These are phyloP conservation scores for Trichophyton rubrum DNA, from an alignment of 2,329 filamentous ascomycete species.

Conservation along the genomic window DNA sequence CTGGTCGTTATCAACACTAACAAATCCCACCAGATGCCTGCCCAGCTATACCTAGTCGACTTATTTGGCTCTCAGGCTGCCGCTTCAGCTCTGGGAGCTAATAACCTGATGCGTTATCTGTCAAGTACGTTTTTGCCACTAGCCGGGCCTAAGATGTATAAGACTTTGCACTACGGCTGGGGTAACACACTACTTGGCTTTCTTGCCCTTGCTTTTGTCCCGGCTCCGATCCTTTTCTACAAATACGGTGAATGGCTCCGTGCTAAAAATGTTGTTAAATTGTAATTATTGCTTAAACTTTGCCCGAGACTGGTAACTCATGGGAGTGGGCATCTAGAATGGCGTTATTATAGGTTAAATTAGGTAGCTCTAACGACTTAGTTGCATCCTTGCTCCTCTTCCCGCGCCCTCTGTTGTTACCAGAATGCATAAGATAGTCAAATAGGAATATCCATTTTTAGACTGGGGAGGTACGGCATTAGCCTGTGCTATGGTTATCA, in stretches of 20 bases:
- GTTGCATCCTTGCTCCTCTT: background rate
- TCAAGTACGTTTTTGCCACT: conserved; percentile 40
- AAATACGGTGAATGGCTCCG: conserved; percentile 36
- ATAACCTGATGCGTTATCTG: conserved; percentile 35
- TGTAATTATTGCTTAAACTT: background rate
- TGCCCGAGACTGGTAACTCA: background rate
- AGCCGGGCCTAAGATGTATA: conserved; percentile 34
- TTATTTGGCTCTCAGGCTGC: conserved; percentile 27
- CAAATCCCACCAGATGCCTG: conserved; percentile 41
- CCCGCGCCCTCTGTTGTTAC: background rate
- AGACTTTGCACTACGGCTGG: conserved; percentile 26
- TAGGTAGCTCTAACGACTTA: background rate
- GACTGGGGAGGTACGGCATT: background rate
- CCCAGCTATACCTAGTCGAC: conserved; percentile 37
- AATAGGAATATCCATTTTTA: background rate
- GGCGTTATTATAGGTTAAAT: background rate
- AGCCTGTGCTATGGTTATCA: background rate
- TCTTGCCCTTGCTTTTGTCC: conserved; percentile 29
- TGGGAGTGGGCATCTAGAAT: background rate
- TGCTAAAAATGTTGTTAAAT: background rate
- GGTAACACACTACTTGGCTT: conserved; percentile 33
- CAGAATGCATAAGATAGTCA: background rate
- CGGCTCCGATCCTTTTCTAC: conserved; percentile 42
- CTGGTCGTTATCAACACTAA: conserved; percentile 34
- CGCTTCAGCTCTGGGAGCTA: conserved; percentile 37